Evolutionary conservation across 805 yeast species (phyloP).

Genomic region (Clavispora phyllophila): DNA sequence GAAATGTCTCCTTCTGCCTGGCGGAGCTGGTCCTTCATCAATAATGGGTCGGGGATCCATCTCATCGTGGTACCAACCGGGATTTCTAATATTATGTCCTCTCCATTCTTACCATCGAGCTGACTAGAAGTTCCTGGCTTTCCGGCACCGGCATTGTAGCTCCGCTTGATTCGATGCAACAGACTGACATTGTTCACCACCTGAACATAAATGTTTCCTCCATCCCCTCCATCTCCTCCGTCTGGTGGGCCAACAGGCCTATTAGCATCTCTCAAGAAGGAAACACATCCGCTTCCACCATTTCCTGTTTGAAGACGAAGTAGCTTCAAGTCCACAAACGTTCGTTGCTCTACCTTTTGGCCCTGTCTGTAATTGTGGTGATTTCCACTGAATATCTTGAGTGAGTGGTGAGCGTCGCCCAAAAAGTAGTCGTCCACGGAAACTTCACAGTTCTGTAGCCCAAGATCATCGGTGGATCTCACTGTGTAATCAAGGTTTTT

Average conservation of each 20-base stretch:
- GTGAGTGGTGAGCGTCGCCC: constrained; percentile 37
- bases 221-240: constrained; percentile 98
- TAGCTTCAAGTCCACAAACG: constrained; percentile 48
- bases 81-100: constrained; percentile 72
- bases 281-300: constrained; percentile 86
- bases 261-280: constrained; percentile 84
- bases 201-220: constrained; percentile 81
- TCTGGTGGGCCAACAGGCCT: constrained; percentile 89
- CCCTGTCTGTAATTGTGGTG: constrained; percentile 24
- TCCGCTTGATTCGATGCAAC: constrained; percentile 61
- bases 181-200: constrained; percentile 71
- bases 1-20: constrained; percentile 15
- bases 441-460: constrained; percentile 8
- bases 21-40: constrained; percentile 29
- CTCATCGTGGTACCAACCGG: constrained; percentile 87
- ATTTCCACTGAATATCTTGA: constrained; percentile 33
- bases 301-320: constrained; percentile 67
- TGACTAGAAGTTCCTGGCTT: constrained; percentile 67
- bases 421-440: constrained; percentile 33
- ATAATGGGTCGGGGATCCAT: constrained; percentile 76
- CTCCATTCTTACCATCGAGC: constrained; percentile 81
- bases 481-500: constrained; percentile 6
- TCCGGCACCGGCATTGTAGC: constrained; percentile 72
- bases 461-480: constrained; percentile 8
- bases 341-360: constrained; percentile 30